phyloP scores from a whole-genome alignment of 2,329 filamentous ascomycete genomes.

The Ophiostoma populinum region DNA sequence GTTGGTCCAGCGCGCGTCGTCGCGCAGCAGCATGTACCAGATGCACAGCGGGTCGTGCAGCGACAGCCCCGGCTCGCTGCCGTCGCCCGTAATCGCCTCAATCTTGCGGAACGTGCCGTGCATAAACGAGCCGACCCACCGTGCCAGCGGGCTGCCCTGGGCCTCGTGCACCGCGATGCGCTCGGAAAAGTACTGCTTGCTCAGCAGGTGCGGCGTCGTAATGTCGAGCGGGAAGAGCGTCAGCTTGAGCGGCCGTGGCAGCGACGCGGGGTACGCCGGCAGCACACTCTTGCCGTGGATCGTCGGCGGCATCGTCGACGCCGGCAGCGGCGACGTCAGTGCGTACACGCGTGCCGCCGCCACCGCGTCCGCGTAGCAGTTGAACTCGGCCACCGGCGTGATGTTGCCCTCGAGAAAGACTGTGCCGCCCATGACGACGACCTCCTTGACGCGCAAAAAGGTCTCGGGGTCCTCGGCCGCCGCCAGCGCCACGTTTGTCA shows the following conservation, averaged over 20 bases:
- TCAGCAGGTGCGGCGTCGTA: slow-evolving; percentile 52
- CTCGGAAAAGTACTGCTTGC: slow-evolving; percentile 38
- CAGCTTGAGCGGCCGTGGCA: slow-evolving; percentile 47
- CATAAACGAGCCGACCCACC: slow-evolving; percentile 59
- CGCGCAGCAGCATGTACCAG: slow-evolving; percentile 56
- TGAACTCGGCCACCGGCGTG: slow-evolving; percentile 81
- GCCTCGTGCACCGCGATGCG: slow-evolving; percentile 37
- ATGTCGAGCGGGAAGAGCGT: slow-evolving; percentile 64
- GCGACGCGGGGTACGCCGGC: slow-evolving; percentile 42
- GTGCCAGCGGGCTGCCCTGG: slow-evolving; percentile 52
- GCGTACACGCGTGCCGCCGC: slow-evolving; percentile 64
- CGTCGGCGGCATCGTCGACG: slow-evolving; percentile 63
- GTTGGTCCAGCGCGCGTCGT: slow-evolving; percentile 37
- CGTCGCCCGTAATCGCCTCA: slow-evolving; percentile 41
- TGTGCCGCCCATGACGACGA: slow-evolving; percentile 90
- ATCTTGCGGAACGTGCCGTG: slow-evolving; percentile 54
- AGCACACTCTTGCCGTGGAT: slow-evolving; percentile 33
- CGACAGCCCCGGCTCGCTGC: slow-evolving; percentile 39
- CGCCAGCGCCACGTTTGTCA: slow-evolving; percentile 86
- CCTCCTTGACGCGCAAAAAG: slow-evolving; percentile 75
- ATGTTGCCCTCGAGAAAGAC: slow-evolving; percentile 68
- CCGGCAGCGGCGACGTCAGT: slow-evolving; percentile 54
- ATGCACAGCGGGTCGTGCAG: slow-evolving; percentile 66
- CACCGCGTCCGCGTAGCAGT: slow-evolving; percentile 75
- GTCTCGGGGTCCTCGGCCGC: slow-evolving; percentile 77